These are phyloP conservation scores for Aspergillus ruber DNA, from an alignment of 2,329 filamentous ascomycete genomes.

Conservation along the genomic window DNA sequence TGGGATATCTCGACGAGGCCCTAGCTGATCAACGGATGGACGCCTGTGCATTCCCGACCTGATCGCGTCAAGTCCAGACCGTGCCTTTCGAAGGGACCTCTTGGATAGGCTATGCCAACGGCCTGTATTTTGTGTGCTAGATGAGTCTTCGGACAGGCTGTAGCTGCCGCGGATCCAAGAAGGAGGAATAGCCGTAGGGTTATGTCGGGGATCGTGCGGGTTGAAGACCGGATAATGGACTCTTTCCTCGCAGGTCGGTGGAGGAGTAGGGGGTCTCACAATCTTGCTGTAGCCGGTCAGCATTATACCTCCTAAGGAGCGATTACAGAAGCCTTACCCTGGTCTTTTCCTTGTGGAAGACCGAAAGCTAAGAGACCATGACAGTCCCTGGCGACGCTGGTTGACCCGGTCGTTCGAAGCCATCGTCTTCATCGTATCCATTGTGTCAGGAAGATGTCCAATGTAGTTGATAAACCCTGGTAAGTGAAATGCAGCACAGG, in stretches of 20 bases:
- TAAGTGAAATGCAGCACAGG: not conserved
- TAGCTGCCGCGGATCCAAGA: constrained; percentile 9
- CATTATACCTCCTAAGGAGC: not conserved
- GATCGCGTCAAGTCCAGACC: constrained; percentile 25
- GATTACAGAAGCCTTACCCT: constrained; percentile 12
- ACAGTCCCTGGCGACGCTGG: constrained; percentile 9
- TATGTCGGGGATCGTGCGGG: constrained; percentile 30
- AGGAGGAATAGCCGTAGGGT: constrained; percentile 14
- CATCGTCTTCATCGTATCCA: constrained; percentile 1
- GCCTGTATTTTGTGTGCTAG: constrained; percentile 12
- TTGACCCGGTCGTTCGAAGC: constrained; percentile 1
- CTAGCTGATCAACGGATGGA: constrained; percentile 2
- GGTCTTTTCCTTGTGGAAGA: constrained; percentile 11
- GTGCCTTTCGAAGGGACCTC: constrained; percentile 26
- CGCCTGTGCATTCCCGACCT: constrained; percentile 21
- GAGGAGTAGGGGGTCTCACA: constrained; percentile 4
- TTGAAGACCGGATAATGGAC: constrained; percentile 31
- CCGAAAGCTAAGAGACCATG: constrained; percentile 16
- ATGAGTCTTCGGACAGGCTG: constrained; percentile 6
- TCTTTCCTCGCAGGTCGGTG: constrained; percentile 25
- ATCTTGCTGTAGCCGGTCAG: constrained; percentile 3
- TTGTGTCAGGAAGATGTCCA: not conserved
- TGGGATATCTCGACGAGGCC: constrained; percentile 1
- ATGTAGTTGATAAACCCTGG: not conserved
- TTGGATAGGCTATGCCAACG: constrained; percentile 21